These are phyloP conservation scores for Diatrype stigma DNA, from an alignment of 2,329 filamentous ascomycete species.

Conservation along the genomic window DNA sequence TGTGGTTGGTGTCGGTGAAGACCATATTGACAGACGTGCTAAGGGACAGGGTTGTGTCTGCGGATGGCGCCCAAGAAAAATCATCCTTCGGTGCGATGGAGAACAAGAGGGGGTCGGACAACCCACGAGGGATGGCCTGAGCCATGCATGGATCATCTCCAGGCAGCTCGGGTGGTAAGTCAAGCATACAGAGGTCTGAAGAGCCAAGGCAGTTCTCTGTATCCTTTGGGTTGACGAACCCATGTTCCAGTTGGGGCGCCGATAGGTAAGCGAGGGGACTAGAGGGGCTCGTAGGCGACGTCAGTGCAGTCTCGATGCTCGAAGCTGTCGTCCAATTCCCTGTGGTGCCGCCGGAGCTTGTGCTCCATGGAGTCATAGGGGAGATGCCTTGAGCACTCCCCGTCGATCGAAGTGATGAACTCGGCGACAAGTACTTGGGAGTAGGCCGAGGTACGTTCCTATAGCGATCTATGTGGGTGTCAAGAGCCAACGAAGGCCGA, in stretches of 20 bases:
- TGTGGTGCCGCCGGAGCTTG: constrained; percentile 19
- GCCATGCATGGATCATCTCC: constrained; percentile 35
- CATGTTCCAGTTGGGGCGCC: constrained; percentile 22
- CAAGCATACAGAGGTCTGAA: constrained; percentile 20
- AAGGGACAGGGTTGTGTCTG: constrained; percentile 31
- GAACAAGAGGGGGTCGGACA: constrained; percentile 33
- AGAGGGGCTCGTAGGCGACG: constrained; percentile 40
- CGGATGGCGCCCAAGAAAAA: constrained; percentile 28
- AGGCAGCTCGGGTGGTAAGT: constrained; percentile 38
- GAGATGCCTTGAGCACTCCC: constrained; percentile 39
- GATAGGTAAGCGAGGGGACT: constrained; percentile 25
- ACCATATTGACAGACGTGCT: constrained; percentile 33
- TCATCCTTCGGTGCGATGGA: constrained; percentile 30
- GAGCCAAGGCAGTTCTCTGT: constrained; percentile 21
- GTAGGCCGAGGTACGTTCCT: constrained; percentile 18
- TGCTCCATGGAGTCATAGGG: constrained; percentile 42
- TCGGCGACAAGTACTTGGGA: constrained; percentile 26
- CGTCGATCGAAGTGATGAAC: constrained; percentile 33
- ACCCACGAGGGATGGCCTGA: constrained; percentile 26
- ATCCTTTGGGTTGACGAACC: constrained; percentile 19
- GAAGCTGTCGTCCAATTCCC: constrained; percentile 36
- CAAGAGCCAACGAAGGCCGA: constrained; percentile 27
- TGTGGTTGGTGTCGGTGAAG: constrained; percentile 27
- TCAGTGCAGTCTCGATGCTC: constrained; percentile 39
- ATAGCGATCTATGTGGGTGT: constrained; percentile 25